Percentiles rank a stretch among this genome's conserved stretches.
These are phyloP conservation scores for Prunella vulgaris DNA, from an alignment of 257 asterid genomes.

Conservation along the genomic window DNA sequence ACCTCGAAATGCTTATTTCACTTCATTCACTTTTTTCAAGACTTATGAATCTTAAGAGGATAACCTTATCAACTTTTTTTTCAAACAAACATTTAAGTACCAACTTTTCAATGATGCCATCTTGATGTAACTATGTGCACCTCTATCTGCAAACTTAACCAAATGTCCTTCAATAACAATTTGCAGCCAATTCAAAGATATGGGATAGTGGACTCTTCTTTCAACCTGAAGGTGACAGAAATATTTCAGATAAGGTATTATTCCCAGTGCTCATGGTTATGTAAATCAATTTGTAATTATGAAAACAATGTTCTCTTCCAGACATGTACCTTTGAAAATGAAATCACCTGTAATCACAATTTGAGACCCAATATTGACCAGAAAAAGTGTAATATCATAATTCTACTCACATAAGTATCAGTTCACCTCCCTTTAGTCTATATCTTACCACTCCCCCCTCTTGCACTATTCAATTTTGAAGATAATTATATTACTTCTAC, in stretches of 20 bases:
- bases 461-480: not conserved
- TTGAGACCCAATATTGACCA: not conserved
- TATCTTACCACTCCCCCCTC: not conserved
- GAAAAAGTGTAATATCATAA: not conserved
- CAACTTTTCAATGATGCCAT: not conserved
- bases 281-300: not conserved
- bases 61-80: not conserved
- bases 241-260: constrained; percentile 55
- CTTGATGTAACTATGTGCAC: not conserved
- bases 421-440: not conserved
- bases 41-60: not conserved
- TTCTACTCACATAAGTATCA: not conserved
- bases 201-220: constrained; percentile 79
- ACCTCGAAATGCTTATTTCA: not conserved
- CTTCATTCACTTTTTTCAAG: not conserved
- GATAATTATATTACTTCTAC: not conserved
- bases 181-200: constrained; percentile 75
- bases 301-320: not conserved
- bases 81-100: not conserved
- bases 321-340: not conserved
- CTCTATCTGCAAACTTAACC: not conserved
- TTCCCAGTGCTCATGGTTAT: constrained; percentile 13
- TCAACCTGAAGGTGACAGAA: constrained; percentile 55
- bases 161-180: constrained; percentile 2
- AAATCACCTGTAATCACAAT: not conserved